Evolutionary conservation across 192 early-diverging fungal species (phyloP).

Genomic region (Coemansia sp.): DNA sequence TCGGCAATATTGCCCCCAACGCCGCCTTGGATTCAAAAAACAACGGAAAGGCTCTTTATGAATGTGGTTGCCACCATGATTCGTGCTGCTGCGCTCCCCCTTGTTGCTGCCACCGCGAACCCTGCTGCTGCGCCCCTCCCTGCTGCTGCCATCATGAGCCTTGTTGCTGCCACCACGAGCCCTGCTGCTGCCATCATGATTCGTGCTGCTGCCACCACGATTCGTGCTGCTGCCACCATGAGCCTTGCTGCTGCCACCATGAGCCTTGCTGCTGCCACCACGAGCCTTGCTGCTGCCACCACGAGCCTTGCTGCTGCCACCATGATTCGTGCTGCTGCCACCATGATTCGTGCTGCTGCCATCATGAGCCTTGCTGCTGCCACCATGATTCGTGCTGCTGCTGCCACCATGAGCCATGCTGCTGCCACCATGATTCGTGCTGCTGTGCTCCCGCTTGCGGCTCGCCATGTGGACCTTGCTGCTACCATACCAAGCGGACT

Average conservation of each 20-base stretch:
- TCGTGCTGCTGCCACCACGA: constrained; percentile 4
- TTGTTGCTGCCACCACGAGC: constrained; percentile 4
- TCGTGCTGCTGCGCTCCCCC: constrained; percentile 10
- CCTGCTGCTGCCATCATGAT: constrained; percentile 2
- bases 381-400: constrained; percentile 4
- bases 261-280: constrained; percentile 11
- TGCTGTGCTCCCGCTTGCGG: constrained; percentile 9
- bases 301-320: constrained; percentile 5
- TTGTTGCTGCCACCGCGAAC: constrained; percentile 7
- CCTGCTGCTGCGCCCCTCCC: constrained; percentile 11
- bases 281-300: constrained; percentile 15
- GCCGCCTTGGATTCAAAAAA: constrained; percentile 3
- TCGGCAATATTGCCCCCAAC: constrained; percentile 2
- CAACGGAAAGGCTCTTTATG: constrained; percentile 25
- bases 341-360: constrained; percentile 7
- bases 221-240: constrained; percentile 8
- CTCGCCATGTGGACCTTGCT: constrained; percentile 24
- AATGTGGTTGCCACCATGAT: constrained; percentile 15
- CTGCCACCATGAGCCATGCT: constrained; percentile 31
- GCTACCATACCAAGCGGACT: constrained; percentile 44
- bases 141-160: constrained; percentile 7
- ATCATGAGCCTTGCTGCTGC: constrained; percentile 2
- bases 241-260: constrained; percentile 18
- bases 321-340: constrained; percentile 2
- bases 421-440: too few relatives aligned